A percentile compares a stretch with the other conserved stretches of the same genome.
phyloP scores from a whole-genome alignment of 2,329 filamentous ascomycete species.

The Leptographium lundbergii region DNA sequence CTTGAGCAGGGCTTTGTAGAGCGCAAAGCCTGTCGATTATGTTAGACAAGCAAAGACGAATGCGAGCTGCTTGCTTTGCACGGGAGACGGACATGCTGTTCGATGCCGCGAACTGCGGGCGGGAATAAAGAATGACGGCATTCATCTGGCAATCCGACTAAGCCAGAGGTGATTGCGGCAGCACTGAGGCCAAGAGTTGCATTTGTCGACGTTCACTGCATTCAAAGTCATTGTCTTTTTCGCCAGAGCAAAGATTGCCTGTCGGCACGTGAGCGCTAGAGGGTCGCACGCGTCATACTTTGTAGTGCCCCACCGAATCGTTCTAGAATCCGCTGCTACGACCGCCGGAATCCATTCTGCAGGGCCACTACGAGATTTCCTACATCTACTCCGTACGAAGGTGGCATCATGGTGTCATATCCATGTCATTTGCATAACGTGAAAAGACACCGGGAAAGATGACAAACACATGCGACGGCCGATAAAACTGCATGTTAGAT shows the following conservation, averaged over 20 bases:
- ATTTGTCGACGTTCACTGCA: neutral
- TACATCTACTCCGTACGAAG: neutral
- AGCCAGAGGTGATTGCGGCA: neutral
- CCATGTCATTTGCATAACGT: too few relatives aligned
- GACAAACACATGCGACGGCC: neutral
- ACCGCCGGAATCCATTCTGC: neutral
- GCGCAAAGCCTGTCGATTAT: slow-evolving; percentile 43
- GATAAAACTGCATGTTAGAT: neutral
- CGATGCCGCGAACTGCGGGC: slow-evolving; percentile 40
- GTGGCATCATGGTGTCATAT: neutral
- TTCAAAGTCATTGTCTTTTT: neutral
- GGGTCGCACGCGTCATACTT: neutral
- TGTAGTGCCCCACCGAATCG: neutral
- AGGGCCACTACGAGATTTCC: neutral
- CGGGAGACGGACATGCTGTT: slow-evolving; percentile 28
- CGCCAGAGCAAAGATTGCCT: neutral
- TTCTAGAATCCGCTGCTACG: neutral
- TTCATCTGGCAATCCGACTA: slow-evolving; percentile 17
- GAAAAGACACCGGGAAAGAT: neutral
- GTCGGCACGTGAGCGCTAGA: neutral
- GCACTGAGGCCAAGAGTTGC: neutral
- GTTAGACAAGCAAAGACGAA: neutral
- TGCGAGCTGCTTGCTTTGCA: neutral
- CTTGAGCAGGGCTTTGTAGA: slow-evolving; percentile 58
- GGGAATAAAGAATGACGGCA: slow-evolving; percentile 29